Evolutionary conservation across 495 filamentous ascomycete genomes (phyloP).

Genomic region (Cudoniella acicularis): DNA sequence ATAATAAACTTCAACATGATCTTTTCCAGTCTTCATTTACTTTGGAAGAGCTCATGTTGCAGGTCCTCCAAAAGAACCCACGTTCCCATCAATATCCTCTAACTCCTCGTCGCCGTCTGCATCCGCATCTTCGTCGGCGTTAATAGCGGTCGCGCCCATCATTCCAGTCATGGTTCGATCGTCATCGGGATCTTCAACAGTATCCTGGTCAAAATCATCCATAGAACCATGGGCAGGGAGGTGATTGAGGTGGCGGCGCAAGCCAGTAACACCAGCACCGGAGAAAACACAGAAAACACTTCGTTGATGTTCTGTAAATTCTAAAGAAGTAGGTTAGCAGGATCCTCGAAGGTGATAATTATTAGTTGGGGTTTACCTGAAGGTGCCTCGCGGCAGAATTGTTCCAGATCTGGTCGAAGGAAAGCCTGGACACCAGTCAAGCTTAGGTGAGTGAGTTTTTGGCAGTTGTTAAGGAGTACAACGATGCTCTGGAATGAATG

Average conservation of each 20-base stretch:
- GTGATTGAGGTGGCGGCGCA: slow-evolving; percentile 74
- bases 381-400: slow-evolving; percentile 84
- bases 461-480: slow-evolving; percentile 83
- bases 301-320: slow-evolving; percentile 94
- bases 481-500: slow-evolving; percentile 69
- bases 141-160: slow-evolving; percentile 50
- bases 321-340: slow-evolving; percentile 41
- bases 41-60: slow-evolving; percentile 1
- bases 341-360: too few relatives aligned
- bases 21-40: neutral
- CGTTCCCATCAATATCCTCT: slow-evolving; percentile 30
- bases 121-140: slow-evolving; percentile 43
- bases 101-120: slow-evolving; percentile 32
- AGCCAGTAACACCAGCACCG: slow-evolving; percentile 71
- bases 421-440: slow-evolving; percentile 91
- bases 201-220: slow-evolving; percentile 30
- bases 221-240: slow-evolving; percentile 10
- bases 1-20: neutral
- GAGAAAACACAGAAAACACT: slow-evolving; percentile 97
- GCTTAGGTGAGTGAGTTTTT: slow-evolving; percentile 88
- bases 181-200: slow-evolving; percentile 54
- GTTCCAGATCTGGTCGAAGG: slow-evolving; percentile 69
- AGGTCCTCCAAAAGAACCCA: neutral
- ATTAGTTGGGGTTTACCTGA: slow-evolving; percentile 42
- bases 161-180: slow-evolving; percentile 53